Base-by-base conservation (phyloP, 352 stramenopile species). In the Saprolegnia diclina region DNA sequence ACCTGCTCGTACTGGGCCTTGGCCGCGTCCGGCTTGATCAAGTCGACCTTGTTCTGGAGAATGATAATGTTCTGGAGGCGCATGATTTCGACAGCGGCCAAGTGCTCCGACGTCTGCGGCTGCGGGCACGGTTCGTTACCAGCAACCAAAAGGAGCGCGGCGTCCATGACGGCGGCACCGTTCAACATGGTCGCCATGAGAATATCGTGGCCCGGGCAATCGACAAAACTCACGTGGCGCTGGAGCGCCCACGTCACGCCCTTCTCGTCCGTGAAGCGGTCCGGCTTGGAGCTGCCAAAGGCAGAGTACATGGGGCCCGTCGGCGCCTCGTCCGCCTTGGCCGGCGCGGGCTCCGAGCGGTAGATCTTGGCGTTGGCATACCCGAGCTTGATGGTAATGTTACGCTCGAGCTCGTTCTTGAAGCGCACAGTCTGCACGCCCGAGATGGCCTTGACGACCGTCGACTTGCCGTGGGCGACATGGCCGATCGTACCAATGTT, bases 161-260 rank as follows among this genome's bases (percentile, higher is more conserved):
- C 98, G 79, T 99, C 98, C 97, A 99, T 99, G 72, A 99, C 97
- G 38, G 97, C 98, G 3, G 98, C 97, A 73, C 97, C 97, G 90
- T 99, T 99, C 29, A 99, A 87, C 98, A 99, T 99, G 75, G 98
- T 99, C 48, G 98, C 98, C 98, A 99, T 99, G 71, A 99, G 91
- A 90, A 99, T 99, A 80, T 99, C 97, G 88, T 99, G 97, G 66
- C 98, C 97, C 18, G 97, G 98, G 87, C 98, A 99, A 80, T 99
- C 97, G 6, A 99, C 98, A 75, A 99, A 99, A 56, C 91, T 98
- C 37, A 99, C 92, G 78, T 99, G 97, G 70, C 97, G 92, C 79
- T 97, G 88, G 26, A 97, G 74, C 64, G 94, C 83, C 90, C 90
- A 97, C 59, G 85, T 85, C 45, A 88, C 96, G 64, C 90, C 94